Conservation (phyloP, 768 basidiomycete species). For the Lenzites betulinus region DNA sequence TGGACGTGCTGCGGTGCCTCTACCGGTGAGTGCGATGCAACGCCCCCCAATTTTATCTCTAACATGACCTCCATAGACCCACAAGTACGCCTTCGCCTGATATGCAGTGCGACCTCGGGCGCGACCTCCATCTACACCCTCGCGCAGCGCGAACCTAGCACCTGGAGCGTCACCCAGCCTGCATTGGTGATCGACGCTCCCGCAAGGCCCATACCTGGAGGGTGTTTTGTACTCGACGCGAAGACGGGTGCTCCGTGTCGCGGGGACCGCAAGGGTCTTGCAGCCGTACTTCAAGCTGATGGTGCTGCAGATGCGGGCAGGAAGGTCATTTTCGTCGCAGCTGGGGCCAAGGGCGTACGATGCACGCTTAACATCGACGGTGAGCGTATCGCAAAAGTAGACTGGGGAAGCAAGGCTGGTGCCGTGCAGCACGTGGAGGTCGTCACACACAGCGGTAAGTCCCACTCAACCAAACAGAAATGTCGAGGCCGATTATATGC, state of each 20-base stretch:
- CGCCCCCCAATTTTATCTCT: background rate
- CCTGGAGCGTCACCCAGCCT: constrained; percentile 36
- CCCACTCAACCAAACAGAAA: too few relatives aligned
- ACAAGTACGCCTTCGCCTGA: constrained; percentile 54
- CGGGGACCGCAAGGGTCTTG: constrained; percentile 48
- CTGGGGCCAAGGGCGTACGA: constrained; percentile 60
- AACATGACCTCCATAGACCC: constrained; percentile 37
- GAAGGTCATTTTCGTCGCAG: constrained; percentile 46
- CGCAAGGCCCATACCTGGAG: constrained; percentile 46
- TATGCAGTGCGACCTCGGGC: constrained; percentile 63
- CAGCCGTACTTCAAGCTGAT: constrained; percentile 33
- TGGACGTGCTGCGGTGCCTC: constrained; percentile 68
- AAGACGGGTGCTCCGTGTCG: constrained; percentile 49
- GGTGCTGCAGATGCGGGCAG: constrained; percentile 24
- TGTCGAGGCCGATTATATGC: background rate
- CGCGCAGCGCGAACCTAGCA: constrained; percentile 36
- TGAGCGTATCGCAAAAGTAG: constrained; percentile 63
- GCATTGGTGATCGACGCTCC: constrained; percentile 40
- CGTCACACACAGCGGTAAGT: constrained; percentile 62
- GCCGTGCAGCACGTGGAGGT: constrained; percentile 52
- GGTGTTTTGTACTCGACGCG: constrained; percentile 53
- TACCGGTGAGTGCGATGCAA: constrained; percentile 41
- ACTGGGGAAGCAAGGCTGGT: constrained; percentile 60
- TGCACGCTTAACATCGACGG: constrained; percentile 62
- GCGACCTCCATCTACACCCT: constrained; percentile 60